Percentiles rank a stretch among this genome's conserved stretches.
These are phyloP conservation scores for Talaromyces piceae DNA, from an alignment of 2,329 filamentous ascomycete genomes.

Conservation along the genomic window DNA sequence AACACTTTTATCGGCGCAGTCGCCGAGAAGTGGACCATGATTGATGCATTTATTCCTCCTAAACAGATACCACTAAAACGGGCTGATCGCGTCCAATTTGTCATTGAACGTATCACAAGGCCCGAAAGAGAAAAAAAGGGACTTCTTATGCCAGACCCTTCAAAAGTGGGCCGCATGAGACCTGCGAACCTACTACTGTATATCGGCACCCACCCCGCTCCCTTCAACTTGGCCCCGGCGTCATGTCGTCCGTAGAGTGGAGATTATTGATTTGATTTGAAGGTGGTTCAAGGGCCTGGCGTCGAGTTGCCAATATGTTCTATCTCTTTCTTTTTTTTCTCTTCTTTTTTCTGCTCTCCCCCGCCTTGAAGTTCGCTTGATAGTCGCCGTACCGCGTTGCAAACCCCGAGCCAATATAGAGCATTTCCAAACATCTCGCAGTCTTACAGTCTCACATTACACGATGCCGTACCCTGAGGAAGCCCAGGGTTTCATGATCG, in stretches of 20 bases:
- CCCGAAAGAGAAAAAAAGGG: too few species aligned
- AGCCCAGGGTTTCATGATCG: conserved; percentile 43
- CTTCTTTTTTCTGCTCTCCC: not conserved
- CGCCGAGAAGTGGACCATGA: not conserved
- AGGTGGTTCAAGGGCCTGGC: not conserved
- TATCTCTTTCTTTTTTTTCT: too few species aligned
- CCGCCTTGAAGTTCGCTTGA: not conserved
- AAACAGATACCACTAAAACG: not conserved
- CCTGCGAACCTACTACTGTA: too few species aligned
- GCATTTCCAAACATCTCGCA: too few species aligned
- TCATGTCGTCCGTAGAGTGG: not conserved
- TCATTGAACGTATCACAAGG: not conserved
- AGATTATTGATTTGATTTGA: not conserved
- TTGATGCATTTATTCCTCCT: not conserved
- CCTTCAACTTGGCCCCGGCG: too few species aligned
- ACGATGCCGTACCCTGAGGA: conserved; percentile 40
- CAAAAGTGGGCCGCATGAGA: not conserved
- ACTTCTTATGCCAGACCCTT: not conserved
- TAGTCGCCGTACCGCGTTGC: too few species aligned
- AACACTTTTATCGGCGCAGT: not conserved
- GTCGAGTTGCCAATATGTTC: too few species aligned
- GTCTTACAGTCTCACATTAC: not conserved
- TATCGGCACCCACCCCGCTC: not conserved
- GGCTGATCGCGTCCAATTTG: not conserved
- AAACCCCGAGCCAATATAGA: too few species aligned